Percentiles rank a stretch among this genome's conserved stretches.
Conservation (phyloP, 768 basidiomycete genomes). For the Exsudoporus frostii region DNA sequence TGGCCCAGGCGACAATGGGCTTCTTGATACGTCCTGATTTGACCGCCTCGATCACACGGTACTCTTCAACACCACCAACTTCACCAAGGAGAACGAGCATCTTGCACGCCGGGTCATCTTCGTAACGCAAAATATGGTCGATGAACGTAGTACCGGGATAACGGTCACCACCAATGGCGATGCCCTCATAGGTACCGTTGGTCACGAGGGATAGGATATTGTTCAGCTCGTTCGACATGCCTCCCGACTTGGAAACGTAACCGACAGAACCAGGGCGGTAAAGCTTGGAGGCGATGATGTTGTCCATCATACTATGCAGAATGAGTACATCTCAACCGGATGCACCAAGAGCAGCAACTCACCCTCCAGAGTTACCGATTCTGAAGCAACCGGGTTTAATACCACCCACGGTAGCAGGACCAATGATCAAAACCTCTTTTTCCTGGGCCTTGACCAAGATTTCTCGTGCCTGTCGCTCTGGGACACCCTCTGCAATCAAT, state of each 20-base stretch:
- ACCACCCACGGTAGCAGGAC: constrained; percentile 97
- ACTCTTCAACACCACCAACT: constrained; percentile 98
- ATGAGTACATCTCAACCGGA: constrained; percentile 1
- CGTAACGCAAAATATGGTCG: constrained; percentile 97
- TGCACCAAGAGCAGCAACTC: constrained; percentile 25
- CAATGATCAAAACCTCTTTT: constrained; percentile 88
- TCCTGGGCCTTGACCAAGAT: constrained; percentile 85
- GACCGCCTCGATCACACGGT: constrained; percentile 97
- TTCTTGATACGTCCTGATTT: constrained; percentile 92
- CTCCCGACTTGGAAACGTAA: constrained; percentile 99
- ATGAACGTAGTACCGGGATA: constrained; percentile 99
- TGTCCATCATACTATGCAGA: constrained; percentile 91
- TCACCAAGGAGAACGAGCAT: constrained; percentile 98
- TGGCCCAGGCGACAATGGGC: constrained; percentile 99
- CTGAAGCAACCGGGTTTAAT: constrained; percentile 99
- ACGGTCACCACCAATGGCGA: constrained; percentile 98
- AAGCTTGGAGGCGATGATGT: constrained; percentile 97
- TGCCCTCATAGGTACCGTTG: constrained; percentile 99
- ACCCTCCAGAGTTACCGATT: constrained; percentile 99
- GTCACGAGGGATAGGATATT: constrained; percentile 96
- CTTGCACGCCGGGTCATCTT: constrained; percentile 96
- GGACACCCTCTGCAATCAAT: constrained; percentile 98
- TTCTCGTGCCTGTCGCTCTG: constrained; percentile 95
- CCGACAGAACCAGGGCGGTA: constrained; percentile 97
- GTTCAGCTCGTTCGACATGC: constrained; percentile 99